Percentiles rank a stretch among this genome's conserved stretches.
These are phyloP conservation scores for Eimeria falciformis DNA, from an alignment of 169 alveolate genomes.

Conservation along the genomic window DNA sequence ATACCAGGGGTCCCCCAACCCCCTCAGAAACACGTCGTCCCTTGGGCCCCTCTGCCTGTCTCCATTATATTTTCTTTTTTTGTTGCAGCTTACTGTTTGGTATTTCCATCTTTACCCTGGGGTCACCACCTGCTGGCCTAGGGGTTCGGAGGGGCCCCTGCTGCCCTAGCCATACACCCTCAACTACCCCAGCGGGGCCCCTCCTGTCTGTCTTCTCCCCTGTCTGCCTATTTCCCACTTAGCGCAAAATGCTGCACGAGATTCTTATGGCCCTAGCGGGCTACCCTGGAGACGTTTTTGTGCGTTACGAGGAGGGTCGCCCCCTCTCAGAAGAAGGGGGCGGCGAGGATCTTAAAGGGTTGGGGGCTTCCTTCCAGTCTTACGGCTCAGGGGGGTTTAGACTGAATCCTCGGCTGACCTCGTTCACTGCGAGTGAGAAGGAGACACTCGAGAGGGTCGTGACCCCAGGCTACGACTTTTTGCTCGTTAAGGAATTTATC, in stretches of 20 bases:
- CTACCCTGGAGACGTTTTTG: slow-evolving; percentile 74
- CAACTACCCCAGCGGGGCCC: too few relatives aligned
- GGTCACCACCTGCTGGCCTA: too few relatives aligned
- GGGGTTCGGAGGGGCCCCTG: too few relatives aligned
- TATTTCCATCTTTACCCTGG: too few relatives aligned
- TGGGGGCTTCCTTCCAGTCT: not conserved
- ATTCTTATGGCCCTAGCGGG: slow-evolving; percentile 77
- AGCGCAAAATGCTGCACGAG: slow-evolving; percentile 77
- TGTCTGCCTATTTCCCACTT: too few relatives aligned
- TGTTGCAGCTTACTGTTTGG: too few relatives aligned
- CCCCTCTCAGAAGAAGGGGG: not conserved
- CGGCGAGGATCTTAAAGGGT: not conserved
- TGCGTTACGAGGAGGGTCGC: not conserved
- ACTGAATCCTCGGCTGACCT: slow-evolving; percentile 14
- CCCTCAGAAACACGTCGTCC: too few relatives aligned
- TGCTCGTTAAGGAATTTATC: slow-evolving; percentile 34
- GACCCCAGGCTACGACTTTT: slow-evolving; percentile 36
- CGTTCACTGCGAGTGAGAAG: slow-evolving; percentile 15
- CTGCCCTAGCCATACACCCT: too few relatives aligned
- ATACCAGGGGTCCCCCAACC: too few relatives aligned
- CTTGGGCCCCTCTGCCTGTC: too few relatives aligned
- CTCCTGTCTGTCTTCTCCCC: too few relatives aligned
- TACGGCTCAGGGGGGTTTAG: slow-evolving; percentile 39
- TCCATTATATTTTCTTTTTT: too few relatives aligned
- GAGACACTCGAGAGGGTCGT: slow-evolving; percentile 40